Base-by-base conservation (phyloP, 2,329 filamentous ascomycete genomes). In the Diaporthe caulivora region DNA sequence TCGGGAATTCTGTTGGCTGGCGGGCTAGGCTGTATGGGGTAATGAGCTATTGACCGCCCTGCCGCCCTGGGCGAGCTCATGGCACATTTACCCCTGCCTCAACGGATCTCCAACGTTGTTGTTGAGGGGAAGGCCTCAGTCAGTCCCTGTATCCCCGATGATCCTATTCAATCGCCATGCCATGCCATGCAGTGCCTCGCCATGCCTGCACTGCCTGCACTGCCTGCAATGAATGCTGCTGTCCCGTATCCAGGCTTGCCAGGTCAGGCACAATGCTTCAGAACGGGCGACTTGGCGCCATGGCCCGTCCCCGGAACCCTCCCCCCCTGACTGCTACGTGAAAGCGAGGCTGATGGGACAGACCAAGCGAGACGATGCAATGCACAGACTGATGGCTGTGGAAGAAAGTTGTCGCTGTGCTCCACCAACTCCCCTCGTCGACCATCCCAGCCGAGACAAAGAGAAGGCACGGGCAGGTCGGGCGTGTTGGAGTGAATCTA, bases 31-130 rank as follows among this genome's bases (percentile, higher is more conserved):
- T 62, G 49, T n/a, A 75, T 53, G 42, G 29, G 51, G 73, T n/a
- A 67, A 75, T 24, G 29, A 71, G 73, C 65, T 73, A 58, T 64
- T 75, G 73, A 73, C 73, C 73, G 70, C 73, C 64, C 37, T 67
- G 44, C 31, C 8, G 31, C 62, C 62, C 44, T 29, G 62, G 29
- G 44, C 44, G 21, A 65, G 62, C 62, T 65, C 60, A 65, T 47
- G 44, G 26, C 42, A 65, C 42, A n/a, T n/a, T n/a, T n/a, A 15
- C 55, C 60, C 62, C 62, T 53, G 62, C 53, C 62, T 67, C 62
- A 67, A 67, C 47, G 11, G n/a, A 40, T 51, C 55, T 71, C 49
- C 58, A 72, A 55, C 51, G n/a, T n/a, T n/a, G 57, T 55, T 72
- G 70, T 72, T 67, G 70, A 64, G 44, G 53, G 54, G 21, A 9